These are phyloP conservation scores for Tolypocladium paradoxum DNA, from an alignment of 2,329 filamentous ascomycete species.

Conservation along the genomic window DNA sequence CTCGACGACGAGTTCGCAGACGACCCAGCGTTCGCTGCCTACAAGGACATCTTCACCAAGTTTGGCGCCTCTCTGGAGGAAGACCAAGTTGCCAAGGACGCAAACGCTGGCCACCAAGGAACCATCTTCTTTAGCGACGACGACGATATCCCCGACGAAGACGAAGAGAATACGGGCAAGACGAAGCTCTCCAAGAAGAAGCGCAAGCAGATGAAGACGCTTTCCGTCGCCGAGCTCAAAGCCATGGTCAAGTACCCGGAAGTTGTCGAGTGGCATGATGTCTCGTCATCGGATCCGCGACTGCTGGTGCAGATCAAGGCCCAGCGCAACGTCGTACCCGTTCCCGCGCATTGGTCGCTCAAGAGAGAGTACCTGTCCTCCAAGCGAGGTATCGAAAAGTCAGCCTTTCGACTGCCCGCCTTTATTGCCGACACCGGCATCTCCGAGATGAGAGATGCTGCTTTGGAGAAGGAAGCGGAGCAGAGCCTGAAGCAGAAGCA, in stretches of 20 bases:
- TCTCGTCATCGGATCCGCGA: slow-evolving; percentile 78
- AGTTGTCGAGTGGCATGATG: slow-evolving; percentile 95
- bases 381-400: slow-evolving; percentile 93
- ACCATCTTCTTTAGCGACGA: slow-evolving; percentile 77
- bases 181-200: slow-evolving; percentile 88
- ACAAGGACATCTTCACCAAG: slow-evolving; percentile 69
- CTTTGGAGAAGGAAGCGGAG: slow-evolving; percentile 89
- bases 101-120: slow-evolving; percentile 63
- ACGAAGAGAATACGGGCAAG: slow-evolving; percentile 54
- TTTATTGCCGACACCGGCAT: slow-evolving; percentile 98
- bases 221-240: slow-evolving; percentile 93
- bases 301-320: slow-evolving; percentile 91
- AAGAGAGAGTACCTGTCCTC: slow-evolving; percentile 97
- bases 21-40: slow-evolving; percentile 74
- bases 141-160: slow-evolving; percentile 76
- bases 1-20: slow-evolving; percentile 52
- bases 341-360: slow-evolving; percentile 86
- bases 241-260: slow-evolving; percentile 84
- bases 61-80: slow-evolving; percentile 60
- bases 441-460: slow-evolving; percentile 93
- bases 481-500: slow-evolving; percentile 91
- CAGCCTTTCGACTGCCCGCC: slow-evolving; percentile 82
- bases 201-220: slow-evolving; percentile 79
- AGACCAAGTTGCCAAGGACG: slow-evolving; percentile 53
- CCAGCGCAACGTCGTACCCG: slow-evolving; percentile 88